These are phyloP conservation scores for Chaetomium globosum DNA, from an alignment of 2,329 filamentous ascomycete species.

Conservation along the genomic window DNA sequence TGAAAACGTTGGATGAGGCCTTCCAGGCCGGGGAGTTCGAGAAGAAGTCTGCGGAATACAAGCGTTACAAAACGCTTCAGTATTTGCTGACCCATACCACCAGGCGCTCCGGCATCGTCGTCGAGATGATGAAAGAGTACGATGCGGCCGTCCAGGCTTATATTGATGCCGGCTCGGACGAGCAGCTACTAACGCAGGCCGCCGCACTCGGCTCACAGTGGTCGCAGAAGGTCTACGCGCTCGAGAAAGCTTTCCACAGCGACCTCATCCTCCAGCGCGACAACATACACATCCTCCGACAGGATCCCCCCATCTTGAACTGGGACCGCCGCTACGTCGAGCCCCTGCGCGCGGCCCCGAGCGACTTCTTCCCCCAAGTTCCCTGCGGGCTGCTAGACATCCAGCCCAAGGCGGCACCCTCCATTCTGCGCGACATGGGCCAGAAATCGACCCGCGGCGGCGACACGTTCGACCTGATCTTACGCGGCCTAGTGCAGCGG, in stretches of 20 bases:
- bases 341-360: conserved; percentile 58
- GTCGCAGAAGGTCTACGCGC: conserved; percentile 41
- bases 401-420: conserved; percentile 59
- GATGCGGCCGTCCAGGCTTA: conserved; percentile 36
- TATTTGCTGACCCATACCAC: conserved; percentile 27
- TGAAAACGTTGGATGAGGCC: conserved; percentile 45
- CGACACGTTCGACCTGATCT: conserved; percentile 58
- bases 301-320: conserved; percentile 55
- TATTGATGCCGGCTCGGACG: conserved; percentile 24
- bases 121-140: conserved; percentile 42
- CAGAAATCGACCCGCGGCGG: conserved; percentile 46
- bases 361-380: conserved; percentile 69
- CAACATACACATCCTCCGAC: conserved; percentile 55
- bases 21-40: conserved; percentile 30
- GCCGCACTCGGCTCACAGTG: conserved; percentile 38
- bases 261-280: conserved; percentile 52
- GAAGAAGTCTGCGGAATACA: not conserved
- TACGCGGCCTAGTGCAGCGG: conserved; percentile 46
- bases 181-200: conserved; percentile 23
- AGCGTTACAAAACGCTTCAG: conserved; percentile 26
- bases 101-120: conserved; percentile 28
- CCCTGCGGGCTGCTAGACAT: conserved; percentile 66
- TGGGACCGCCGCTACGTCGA: conserved; percentile 75
- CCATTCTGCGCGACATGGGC: conserved; percentile 52
- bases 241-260: conserved; percentile 42